Evolutionary conservation across 345 rosid genomes (phyloP), one percentile per base, ranked within the genome.

Genomic region (Linum usitatissimum): DNA sequence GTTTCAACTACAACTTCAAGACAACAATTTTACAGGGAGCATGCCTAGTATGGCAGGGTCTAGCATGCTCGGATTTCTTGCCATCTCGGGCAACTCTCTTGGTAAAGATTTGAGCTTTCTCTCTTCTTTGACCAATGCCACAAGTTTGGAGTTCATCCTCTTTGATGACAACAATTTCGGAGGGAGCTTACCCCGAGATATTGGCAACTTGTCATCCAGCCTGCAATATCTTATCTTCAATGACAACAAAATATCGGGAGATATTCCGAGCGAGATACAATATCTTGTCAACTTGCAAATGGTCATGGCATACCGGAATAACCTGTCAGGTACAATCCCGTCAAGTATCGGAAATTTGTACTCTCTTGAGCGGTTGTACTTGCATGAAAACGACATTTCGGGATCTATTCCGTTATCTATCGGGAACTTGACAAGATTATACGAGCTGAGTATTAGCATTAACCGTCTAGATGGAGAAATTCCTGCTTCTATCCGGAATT

Each of bases 381-480:
- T 75, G 20, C 3, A 4, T 15, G 42, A 18, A 1, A 76, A 70
- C n/a, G 30, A 18, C 28, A 9, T 71, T 18, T 45, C 64, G 0
- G 72, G 70, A 0, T 10, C 34, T 0, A 54, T 70, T 34, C 72
- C 70, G 17, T 12, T 62, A 6, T 60, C 64, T 53, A 13, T 64
- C 0, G 70, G 77, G 7, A 64, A 64, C 62, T 60, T 65, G 1
- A 55, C 38, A 0, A 7, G 36, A 30, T 56, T 73, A 30, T 30
- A 55, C n/a, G 23, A 15, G 13, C 10, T 69, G 8, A 6, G 9
- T 15, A 5, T 62, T 3, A 15, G 7, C 0, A 10, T 60, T 9
- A 77, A 77, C 57, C 53, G 30, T n/a, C 36, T 77, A 4, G 30
- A 51, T 2, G 77, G 80, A 30, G 55, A 21, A 12, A 70, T 76